phyloP scores from a whole-genome alignment of 345 rosid genomes.

The Aurinia saxatilis region DNA sequence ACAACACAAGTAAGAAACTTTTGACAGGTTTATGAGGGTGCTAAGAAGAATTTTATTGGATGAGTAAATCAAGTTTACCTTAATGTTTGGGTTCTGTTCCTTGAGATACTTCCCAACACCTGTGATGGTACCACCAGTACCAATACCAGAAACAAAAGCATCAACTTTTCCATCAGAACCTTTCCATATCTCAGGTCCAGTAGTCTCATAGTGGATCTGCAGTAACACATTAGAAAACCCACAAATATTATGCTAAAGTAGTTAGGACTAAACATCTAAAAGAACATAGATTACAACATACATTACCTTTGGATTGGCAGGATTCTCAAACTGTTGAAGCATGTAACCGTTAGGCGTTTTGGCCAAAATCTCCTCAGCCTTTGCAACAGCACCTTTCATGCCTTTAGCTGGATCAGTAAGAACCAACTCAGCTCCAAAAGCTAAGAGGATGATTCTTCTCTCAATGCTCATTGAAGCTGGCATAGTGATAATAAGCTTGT shows the following conservation, averaged over 20 bases:
- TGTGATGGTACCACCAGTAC: slow-evolving; percentile 76
- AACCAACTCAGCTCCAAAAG: slow-evolving; percentile 71
- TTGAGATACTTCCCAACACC: slow-evolving; percentile 68
- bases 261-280: background rate
- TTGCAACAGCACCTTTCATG: slow-evolving; percentile 66
- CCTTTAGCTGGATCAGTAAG: slow-evolving; percentile 64
- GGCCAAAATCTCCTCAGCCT: slow-evolving; percentile 55
- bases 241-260: background rate
- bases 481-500: slow-evolving; percentile 65
- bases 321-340: slow-evolving; percentile 66
- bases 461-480: slow-evolving; percentile 84
- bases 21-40: background rate
- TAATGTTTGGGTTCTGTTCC: slow-evolving; percentile 60
- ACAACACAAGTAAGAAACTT: background rate
- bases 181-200: slow-evolving; percentile 75
- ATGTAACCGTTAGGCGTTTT: slow-evolving; percentile 57
- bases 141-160: slow-evolving; percentile 65
- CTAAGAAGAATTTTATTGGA: too few relatives aligned
- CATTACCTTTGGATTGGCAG: slow-evolving; percentile 63
- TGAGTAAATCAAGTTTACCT: slow-evolving; percentile 32
- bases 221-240: too few relatives aligned
- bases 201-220: slow-evolving; percentile 67
- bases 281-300: background rate
- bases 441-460: slow-evolving; percentile 74
- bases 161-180: slow-evolving; percentile 59